These are phyloP conservation scores for Chlamydomonas sphaeroides DNA, from an alignment of 139 green algal species.

Conservation along the genomic window DNA sequence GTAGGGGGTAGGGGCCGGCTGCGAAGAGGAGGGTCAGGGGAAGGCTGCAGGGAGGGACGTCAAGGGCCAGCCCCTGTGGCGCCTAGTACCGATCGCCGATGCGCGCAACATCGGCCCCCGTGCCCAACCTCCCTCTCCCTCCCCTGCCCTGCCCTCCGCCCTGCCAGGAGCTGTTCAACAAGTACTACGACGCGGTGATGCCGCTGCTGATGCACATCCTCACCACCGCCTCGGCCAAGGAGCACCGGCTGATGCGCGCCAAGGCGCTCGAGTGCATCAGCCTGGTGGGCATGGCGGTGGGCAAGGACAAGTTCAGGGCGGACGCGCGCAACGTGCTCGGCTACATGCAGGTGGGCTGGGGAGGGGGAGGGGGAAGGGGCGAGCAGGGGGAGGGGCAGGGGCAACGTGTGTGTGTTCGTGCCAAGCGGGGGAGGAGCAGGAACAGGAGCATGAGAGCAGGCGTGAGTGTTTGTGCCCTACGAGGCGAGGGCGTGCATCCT, in stretches of 20 bases:
- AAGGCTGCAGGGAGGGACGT: too few species aligned
- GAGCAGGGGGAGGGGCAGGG: too few species aligned
- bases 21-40: too few species aligned
- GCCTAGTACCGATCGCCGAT: too few species aligned
- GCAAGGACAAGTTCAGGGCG: conserved; percentile 86
- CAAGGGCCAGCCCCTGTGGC: too few species aligned
- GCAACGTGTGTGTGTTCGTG: too few species aligned
- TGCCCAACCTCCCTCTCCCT: neutral
- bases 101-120: neutral
- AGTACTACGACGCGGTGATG: conserved; percentile 93
- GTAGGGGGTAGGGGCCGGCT: too few species aligned
- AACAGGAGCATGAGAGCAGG: too few species aligned
- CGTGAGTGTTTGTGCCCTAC: too few species aligned
- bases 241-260: conserved; percentile 85
- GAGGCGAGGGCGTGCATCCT: conserved; percentile 71
- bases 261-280: conserved; percentile 97
- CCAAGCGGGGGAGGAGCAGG: too few species aligned
- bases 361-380: too few species aligned
- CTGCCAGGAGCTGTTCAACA: conserved; percentile 82
- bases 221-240: conserved; percentile 71
- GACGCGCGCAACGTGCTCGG: conserved; percentile 74
- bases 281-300: conserved; percentile 98
- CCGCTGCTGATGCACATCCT: conserved; percentile 92
- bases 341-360: neutral
- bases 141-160: neutral